Evolutionary conservation across 2,329 filamentous ascomycete species (phyloP).

Genomic region (Aspergillus japonicus): DNA sequence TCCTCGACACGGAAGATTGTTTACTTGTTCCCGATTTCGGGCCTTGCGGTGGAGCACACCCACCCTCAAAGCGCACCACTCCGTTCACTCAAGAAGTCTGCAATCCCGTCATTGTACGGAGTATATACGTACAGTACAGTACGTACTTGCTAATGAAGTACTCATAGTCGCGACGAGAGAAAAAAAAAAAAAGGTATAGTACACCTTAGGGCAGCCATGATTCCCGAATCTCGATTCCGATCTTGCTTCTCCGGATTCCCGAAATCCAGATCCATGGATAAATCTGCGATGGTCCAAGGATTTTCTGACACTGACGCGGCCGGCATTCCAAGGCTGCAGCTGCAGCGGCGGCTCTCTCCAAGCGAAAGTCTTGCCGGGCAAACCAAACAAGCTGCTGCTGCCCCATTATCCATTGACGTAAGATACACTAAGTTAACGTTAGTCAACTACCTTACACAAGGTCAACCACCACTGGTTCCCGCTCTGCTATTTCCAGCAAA

Average conservation of each 20-base stretch:
- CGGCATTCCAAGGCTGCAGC: neutral
- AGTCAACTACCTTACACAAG: neutral
- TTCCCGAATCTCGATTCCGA: neutral
- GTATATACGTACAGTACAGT: too few species aligned
- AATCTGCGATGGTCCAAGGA: neutral
- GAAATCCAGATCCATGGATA: neutral
- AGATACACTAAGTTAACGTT: neutral
- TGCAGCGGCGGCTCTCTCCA: neutral
- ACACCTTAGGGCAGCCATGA: neutral
- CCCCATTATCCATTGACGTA: slow-evolving; percentile 1
- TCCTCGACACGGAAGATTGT: slow-evolving; percentile 22
- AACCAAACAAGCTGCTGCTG: too few species aligned
- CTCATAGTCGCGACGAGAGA: slow-evolving; percentile 1
- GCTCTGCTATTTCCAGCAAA: neutral
- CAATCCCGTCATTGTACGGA: slow-evolving; percentile 6
- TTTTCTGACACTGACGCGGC: neutral
- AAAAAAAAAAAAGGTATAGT: neutral
- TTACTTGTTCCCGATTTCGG: slow-evolving; percentile 16
- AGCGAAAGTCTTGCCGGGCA: neutral
- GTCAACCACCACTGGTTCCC: neutral
- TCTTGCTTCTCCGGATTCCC: neutral
- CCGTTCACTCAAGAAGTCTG: neutral
- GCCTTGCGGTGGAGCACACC: slow-evolving; percentile 15
- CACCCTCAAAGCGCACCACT: slow-evolving; percentile 1
- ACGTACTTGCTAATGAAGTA: neutral